Evolutionary conservation across 306 rosid species (phyloP), one percentile per base, ranked within the genome.

Genomic region (Lablab purpureus): DNA sequence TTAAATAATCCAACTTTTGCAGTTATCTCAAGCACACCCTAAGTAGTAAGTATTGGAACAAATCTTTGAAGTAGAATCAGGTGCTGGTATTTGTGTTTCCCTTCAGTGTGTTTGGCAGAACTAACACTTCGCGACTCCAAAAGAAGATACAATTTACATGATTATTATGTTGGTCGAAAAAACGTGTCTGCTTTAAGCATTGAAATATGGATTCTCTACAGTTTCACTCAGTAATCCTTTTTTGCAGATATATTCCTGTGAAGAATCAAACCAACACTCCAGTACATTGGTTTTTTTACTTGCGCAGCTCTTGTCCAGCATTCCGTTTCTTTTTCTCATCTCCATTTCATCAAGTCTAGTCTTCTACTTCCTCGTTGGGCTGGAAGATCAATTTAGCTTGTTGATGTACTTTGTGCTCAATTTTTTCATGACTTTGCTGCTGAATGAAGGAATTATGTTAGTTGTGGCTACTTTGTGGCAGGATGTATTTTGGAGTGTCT

Each of bases 381-480:
- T 96, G 86, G 85, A 86, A 49, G 99, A 96, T 69, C 94, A 93
- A 70, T 96, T 96, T 82, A 84, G 94, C 87, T 88, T 96, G 90
- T 85, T 96, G 81, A 96, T 96, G 99, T 96, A 96, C 93, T 96
- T 96, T 17, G 97, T 93, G 91, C 92, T 93, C 79, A 96, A 96
- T 76, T 89, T 93, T 87, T 96, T 96, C 87, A 85, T 91, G 91
- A 86, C 93, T 79, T 87, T 96, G 81, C 71, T 96, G 70, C 89
- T 96, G 47, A 96, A 93, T n/a, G 99, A 96, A 85, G 99, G 99
- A 70, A 71, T 96, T 49, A 90, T 96, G 89, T 93, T 96, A 10
- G 81, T 92, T 52, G 83, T 90, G 66, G 89, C 87, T 80, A 83
- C 96, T 21, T 70, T 93, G 74, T 91, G 93, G 89, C 89, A 74